Conservation (phyloP, 2,329 filamentous ascomycete species). For the Aspergillus eucalypticola region DNA sequence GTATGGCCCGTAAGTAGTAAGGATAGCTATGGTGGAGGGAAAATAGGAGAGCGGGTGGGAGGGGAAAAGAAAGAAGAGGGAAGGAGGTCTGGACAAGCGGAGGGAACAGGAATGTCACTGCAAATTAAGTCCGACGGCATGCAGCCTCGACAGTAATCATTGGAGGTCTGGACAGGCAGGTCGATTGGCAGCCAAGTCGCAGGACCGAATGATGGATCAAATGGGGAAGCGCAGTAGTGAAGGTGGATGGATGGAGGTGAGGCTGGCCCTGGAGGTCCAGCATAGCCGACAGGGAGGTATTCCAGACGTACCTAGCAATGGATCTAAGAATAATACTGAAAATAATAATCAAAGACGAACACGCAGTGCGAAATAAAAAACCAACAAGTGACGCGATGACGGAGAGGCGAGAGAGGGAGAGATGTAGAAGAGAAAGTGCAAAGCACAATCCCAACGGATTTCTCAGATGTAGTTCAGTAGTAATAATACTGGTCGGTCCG, state of each 20-base stretch:
- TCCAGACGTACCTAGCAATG: slow-evolving; percentile 2
- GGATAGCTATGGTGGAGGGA: neutral
- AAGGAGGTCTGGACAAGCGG: slow-evolving; percentile 18
- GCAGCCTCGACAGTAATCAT: slow-evolving; percentile 16
- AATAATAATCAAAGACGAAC: slow-evolving; percentile 9
- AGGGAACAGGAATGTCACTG: slow-evolving; percentile 20
- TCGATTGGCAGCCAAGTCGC: slow-evolving; percentile 15
- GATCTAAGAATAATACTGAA: slow-evolving; percentile 12
- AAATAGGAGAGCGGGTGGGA: slow-evolving; percentile 8
- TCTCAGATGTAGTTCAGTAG: slow-evolving; percentile 12
- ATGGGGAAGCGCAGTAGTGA: slow-evolving; percentile 13
- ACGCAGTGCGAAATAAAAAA: too few species aligned
- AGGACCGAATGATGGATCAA: slow-evolving; percentile 20
- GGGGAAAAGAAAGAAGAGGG: slow-evolving; percentile 15
- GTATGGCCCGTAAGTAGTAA: slow-evolving; percentile 3
- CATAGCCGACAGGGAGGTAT: neutral
- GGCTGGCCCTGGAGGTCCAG: slow-evolving; percentile 17
- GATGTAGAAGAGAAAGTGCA: too few species aligned
- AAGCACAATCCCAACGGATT: neutral
- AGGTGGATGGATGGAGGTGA: slow-evolving; percentile 10
- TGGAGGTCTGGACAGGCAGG: slow-evolving; percentile 16
- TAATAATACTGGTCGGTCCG: slow-evolving; percentile 14
- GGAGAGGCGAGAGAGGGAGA: too few species aligned
- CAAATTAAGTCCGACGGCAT: slow-evolving; percentile 22
- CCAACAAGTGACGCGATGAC: too few species aligned